Base-by-base conservation (phyloP, 2,329 filamentous ascomycete genomes). In the Cryphonectria nitschkei region DNA sequence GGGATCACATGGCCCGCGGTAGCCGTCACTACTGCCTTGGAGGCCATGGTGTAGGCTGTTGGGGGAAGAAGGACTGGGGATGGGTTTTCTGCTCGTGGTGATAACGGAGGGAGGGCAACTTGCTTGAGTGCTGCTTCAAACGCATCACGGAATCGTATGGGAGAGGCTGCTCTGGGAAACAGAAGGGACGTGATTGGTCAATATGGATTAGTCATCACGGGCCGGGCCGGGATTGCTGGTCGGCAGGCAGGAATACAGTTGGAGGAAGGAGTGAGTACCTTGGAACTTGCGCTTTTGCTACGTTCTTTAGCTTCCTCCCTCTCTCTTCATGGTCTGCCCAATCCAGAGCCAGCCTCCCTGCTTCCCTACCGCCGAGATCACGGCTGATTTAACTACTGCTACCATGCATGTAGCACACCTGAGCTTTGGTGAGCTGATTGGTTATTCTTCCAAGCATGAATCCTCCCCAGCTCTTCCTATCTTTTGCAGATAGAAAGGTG, bases 1-100 rank as follows among this genome's bases (percentile, higher is more conserved):
- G 83, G 84, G 70, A 90, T 80, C 71, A 87, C 84, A 76, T 84
- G 83, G 74, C 85, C 84, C 70, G 83, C 85, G 76, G 84, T 84
- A 76, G 84, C 84, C 79, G 89, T 89, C 69, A 84, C 84, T 77
- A 82, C 86, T 78, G 83, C 87, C 82, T 90, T 89, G 75, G 87
- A 87, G 76, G 87, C 88, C 89, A 91, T 91, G 73, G 76, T 84
- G 81, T 77, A 80, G 77, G 75, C 67, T 77, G 72, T 76, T 54
- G 29, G 19, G 29, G 61, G 52, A 29, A 41, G 32, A 54, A n/a
- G n/a, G 19, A 29, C 37, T 54, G 34, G 37, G 16, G 34, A 26
- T 22, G 34, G 37, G 34, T 13, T 29, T 29, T 41, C 46, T 39
- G 63, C 65, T 69, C 68, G 74, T 70, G 62, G 60, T 73, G 65